phyloP scores from a whole-genome alignment of 164 flowering plant genomes.

The grape (Vitis vinifera) region ASM3070453v1 NC_081805.1:25380501-25381000 shows the following conservation, averaged over 20 bases:
- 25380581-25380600: too few relatives aligned
- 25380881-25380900: conserved; percentile 86
- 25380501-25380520: too few relatives aligned
- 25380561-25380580: too few relatives aligned
- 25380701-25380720: background rate
- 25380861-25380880: conserved; percentile 19
- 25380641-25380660: too few relatives aligned
- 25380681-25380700: background rate
- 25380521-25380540: too few relatives aligned
- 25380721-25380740: conserved; percentile 5
- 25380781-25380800: background rate
- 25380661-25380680: background rate
- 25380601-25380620: too few relatives aligned
- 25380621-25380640: too few relatives aligned
- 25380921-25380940: conserved; percentile 94
- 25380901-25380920: conserved; percentile 98
- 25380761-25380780: background rate
- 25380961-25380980: conserved; percentile 98
- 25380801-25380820: too few relatives aligned
- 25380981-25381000: conserved; percentile 76
- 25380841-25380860: background rate
- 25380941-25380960: conserved; percentile 94
- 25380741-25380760: background rate
- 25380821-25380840: too few relatives aligned
- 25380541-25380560: too few relatives aligned